Evolutionary conservation across 345 rosid species (phyloP).

Genomic region (Bruguiera sexangula): DNA sequence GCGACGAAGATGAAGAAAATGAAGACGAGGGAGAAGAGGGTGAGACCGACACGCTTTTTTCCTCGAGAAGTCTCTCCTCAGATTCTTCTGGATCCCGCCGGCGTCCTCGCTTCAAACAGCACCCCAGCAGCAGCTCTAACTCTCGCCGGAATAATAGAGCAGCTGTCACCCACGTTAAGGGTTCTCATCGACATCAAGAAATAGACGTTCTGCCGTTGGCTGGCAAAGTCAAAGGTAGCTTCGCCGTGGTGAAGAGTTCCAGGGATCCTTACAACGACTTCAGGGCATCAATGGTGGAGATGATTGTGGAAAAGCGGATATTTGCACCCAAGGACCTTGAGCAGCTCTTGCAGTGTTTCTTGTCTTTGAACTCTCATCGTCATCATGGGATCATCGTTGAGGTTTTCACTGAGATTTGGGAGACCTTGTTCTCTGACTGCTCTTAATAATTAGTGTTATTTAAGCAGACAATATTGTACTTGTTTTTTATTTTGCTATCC

Average conservation of each 20-base stretch:
- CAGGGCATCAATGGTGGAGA: constrained; percentile 75
- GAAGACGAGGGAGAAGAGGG: constrained; percentile 25
- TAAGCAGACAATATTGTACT: too few species aligned
- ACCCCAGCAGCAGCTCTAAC: not conserved
- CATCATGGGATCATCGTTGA: constrained; percentile 61
- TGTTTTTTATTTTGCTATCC: not conserved
- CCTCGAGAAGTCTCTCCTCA: constrained; percentile 67
- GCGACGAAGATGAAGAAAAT: constrained; percentile 44
- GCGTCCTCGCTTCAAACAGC: constrained; percentile 1
- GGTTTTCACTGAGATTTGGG: constrained; percentile 68
- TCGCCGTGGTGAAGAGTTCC: constrained; percentile 82
- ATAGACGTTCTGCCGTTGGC: constrained; percentile 21
- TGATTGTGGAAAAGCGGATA: constrained; percentile 74
- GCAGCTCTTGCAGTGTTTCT: constrained; percentile 67
- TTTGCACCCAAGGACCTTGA: constrained; percentile 54
- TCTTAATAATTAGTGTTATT: too few species aligned
- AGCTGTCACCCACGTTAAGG: not conserved
- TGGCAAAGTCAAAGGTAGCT: constrained; percentile 60
- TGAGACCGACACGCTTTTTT: constrained; percentile 58
- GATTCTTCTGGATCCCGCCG: constrained; percentile 46
- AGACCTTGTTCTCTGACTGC: constrained; percentile 39
- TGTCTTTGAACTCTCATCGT: constrained; percentile 57
- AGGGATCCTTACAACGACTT: constrained; percentile 68
- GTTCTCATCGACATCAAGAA: not conserved
- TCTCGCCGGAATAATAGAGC: constrained; percentile 11